phyloP scores from a whole-genome alignment of 768 basidiomycete species.

The Chalciporus chontae region DNA sequence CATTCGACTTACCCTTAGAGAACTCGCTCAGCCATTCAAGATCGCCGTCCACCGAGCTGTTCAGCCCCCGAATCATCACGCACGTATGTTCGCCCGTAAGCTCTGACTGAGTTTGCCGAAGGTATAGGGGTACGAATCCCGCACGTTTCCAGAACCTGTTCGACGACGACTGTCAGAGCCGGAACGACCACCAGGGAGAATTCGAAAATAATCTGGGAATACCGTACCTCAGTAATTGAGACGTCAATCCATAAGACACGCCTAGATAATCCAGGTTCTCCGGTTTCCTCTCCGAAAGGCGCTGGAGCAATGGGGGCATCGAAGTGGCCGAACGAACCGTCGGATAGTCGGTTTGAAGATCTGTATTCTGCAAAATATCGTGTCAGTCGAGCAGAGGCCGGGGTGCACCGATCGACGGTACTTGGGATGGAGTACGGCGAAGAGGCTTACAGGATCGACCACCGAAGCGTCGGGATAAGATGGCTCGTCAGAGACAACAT shows the following conservation, averaged over 20 bases:
- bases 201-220: neutral
- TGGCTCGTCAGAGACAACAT: conserved; percentile 37
- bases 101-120: conserved; percentile 91
- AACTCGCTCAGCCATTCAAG: conserved; percentile 88
- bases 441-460: conserved; percentile 42
- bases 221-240: conserved; percentile 68
- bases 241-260: conserved; percentile 92
- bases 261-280: conserved; percentile 92
- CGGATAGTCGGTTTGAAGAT: conserved; percentile 76
- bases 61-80: conserved; percentile 89
- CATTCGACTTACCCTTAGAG: conserved; percentile 56
- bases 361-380: conserved; percentile 35
- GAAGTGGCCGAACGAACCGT: conserved; percentile 64
- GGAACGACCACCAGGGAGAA: neutral
- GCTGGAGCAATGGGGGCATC: conserved; percentile 93
- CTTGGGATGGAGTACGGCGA: neutral
- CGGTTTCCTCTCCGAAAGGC: conserved; percentile 85
- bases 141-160: conserved; percentile 92
- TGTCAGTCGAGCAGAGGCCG: neutral
- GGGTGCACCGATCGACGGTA: conserved; percentile 1
- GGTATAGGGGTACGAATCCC: conserved; percentile 86
- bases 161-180: neutral
- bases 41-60: conserved; percentile 57
- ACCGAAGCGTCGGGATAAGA: conserved; percentile 57
- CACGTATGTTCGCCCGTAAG: conserved; percentile 96